phyloP scores from a whole-genome alignment of 345 rosid genomes.

The Fremontodendron californicum region DNA sequence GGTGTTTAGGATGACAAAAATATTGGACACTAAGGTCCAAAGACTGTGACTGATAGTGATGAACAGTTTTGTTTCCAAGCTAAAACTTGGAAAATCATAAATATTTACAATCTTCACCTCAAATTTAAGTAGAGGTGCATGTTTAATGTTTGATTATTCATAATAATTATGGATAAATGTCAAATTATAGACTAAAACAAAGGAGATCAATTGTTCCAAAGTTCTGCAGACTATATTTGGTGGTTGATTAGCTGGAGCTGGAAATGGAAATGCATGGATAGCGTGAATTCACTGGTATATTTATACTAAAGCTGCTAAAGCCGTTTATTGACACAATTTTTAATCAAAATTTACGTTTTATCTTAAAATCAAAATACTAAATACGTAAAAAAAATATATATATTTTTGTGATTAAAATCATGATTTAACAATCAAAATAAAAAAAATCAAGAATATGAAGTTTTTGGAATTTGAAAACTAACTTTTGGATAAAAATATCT shows the following conservation, averaged over 20 bases:
- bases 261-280: constrained; percentile 20
- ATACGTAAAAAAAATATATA: too few species aligned
- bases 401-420: too few species aligned
- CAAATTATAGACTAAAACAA: not conserved
- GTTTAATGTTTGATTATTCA: not conserved
- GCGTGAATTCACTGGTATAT: not conserved
- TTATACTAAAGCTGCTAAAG: not conserved
- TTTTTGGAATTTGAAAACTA: too few species aligned
- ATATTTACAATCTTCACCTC: not conserved
- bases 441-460: too few species aligned
- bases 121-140: not conserved
- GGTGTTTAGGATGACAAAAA: not conserved
- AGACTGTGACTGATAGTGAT: not conserved
- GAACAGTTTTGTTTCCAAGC: not conserved
- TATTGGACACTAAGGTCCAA: not conserved
- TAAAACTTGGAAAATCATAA: not conserved
- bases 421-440: too few species aligned
- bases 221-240: not conserved
- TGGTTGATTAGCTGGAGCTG: not conserved
- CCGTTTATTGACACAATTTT: too few species aligned
- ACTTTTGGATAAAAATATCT: too few species aligned
- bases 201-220: not conserved
- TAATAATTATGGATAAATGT: not conserved
- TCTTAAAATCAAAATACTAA: too few species aligned
- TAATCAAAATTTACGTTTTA: too few species aligned